Evolutionary conservation across 306 rosid species (phyloP).

Genomic region (Glycine tomentella): DNA sequence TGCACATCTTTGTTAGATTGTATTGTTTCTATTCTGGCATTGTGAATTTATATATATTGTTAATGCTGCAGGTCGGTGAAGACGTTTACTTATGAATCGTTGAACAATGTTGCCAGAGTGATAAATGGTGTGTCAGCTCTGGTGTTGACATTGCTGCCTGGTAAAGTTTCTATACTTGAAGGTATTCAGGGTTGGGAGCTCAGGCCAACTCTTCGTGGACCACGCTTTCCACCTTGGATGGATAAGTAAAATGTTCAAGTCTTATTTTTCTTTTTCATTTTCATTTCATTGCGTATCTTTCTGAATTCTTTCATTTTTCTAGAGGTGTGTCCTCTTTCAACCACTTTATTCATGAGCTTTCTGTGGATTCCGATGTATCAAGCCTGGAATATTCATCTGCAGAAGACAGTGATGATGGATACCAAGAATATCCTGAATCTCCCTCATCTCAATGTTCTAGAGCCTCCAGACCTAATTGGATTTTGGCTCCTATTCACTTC

Average conservation of each 20-base stretch:
- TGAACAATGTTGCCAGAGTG: conserved; percentile 76
- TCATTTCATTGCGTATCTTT: background rate
- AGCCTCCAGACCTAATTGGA: conserved; percentile 65
- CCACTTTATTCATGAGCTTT: conserved; percentile 79
- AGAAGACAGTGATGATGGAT: conserved; percentile 62
- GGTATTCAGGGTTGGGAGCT: conserved; percentile 99
- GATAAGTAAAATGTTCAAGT: conserved; percentile 63
- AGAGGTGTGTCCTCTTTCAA: conserved; percentile 97
- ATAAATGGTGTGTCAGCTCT: conserved; percentile 92
- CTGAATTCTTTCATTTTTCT: too few species aligned
- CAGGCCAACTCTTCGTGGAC: conserved; percentile 89
- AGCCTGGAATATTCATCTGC: conserved; percentile 64
- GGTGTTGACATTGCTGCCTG: conserved; percentile 74
- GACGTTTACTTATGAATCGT: conserved; percentile 78
- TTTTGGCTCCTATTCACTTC: conserved; percentile 62
- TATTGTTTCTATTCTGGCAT: too few species aligned
- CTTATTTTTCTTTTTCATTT: background rate
- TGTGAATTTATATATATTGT: conserved; percentile 17
- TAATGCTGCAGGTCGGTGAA: conserved; percentile 82
- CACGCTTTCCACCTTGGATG: conserved; percentile 99
- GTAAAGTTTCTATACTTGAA: conserved; percentile 80
- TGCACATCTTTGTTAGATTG: conserved; percentile 33
- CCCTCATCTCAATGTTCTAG: conserved; percentile 71
- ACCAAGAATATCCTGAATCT: conserved; percentile 60
- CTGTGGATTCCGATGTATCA: conserved; percentile 87